Percentiles rank a stretch among this genome's conserved stretches.
Conservation (phyloP, 2,329 filamentous ascomycete species). For the Fusarium nygamai region DNA sequence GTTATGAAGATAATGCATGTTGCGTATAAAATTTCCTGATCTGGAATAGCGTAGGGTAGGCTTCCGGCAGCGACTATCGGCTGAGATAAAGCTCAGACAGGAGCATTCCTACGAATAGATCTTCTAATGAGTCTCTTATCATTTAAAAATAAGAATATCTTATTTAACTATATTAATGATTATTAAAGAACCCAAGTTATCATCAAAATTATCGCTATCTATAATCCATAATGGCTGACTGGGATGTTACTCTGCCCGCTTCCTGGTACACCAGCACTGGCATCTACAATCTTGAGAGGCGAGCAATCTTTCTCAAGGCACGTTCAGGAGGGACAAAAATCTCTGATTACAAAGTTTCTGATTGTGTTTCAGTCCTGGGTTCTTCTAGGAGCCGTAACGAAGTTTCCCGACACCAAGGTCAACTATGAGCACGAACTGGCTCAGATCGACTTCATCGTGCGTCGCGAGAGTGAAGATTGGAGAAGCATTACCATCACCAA, state of each 20-base stretch:
- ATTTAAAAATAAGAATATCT: too few species aligned
- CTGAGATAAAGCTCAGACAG: rapidly evolving
- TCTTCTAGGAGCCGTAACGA: not conserved
- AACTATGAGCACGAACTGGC: not conserved
- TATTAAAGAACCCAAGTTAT: rapidly evolving
- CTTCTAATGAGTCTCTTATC: too few species aligned
- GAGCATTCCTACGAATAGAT: rapidly evolving
- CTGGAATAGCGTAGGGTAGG: not conserved
- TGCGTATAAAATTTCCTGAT: not conserved
- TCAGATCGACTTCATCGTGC: not conserved
- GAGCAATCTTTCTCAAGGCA: not conserved
- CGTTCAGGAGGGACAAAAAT: rapidly evolving
- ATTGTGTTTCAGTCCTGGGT: not conserved
- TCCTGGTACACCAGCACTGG: not conserved
- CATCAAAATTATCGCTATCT: rapidly evolving
- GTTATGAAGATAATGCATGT: not conserved
- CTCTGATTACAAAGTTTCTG: rapidly evolving
- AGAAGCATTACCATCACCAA: not conserved
- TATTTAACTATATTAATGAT: too few species aligned
- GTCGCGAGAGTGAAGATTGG: not conserved
- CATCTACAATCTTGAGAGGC: not conserved
- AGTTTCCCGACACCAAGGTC: not conserved
- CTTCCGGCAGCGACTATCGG: rapidly evolving
- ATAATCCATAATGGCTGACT: not conserved
- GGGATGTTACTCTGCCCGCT: not conserved